phyloP scores from a whole-genome alignment of 2,329 filamentous ascomycete species.

The Grosmannia clavigera region DNA sequence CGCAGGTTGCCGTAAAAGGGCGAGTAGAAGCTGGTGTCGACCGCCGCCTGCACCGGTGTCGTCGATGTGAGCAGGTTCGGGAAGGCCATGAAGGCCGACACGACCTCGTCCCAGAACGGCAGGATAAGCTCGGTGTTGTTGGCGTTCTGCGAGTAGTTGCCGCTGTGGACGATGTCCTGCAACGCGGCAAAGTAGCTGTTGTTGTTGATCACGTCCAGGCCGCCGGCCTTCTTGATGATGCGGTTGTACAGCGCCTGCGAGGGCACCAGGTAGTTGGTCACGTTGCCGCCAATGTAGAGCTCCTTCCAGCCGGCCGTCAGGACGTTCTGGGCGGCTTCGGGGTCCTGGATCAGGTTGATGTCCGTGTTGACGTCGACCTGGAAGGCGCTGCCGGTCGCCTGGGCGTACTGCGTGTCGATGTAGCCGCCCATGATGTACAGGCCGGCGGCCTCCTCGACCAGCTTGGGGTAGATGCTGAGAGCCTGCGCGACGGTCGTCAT shows the following conservation, averaged over 20 bases:
- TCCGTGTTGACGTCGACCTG: slow-evolving; percentile 8
- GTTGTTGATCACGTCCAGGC: slow-evolving; percentile 5
- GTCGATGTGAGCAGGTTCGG: slow-evolving; percentile 2
- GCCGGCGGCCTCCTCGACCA: slow-evolving; percentile 4
- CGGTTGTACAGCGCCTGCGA: slow-evolving; percentile 6
- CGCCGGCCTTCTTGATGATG: slow-evolving; percentile 1
- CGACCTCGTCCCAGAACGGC: slow-evolving; percentile 8
- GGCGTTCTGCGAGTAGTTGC: slow-evolving; percentile 4
- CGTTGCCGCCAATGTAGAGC: slow-evolving; percentile 7
- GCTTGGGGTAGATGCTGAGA: slow-evolving; percentile 3
- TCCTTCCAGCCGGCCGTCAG: slow-evolving; percentile 7
- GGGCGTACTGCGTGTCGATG: slow-evolving; percentile 1
- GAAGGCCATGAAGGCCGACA: slow-evolving; percentile 5
- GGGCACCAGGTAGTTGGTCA: slow-evolving; percentile 6
- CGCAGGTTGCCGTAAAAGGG: slow-evolving; percentile 5
- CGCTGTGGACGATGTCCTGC: slow-evolving; percentile 3
- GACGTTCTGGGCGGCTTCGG: slow-evolving; percentile 4
- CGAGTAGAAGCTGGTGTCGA: slow-evolving; percentile 7
- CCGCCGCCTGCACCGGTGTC: background rate
- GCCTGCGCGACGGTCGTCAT: slow-evolving; percentile 6
- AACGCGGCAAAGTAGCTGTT: slow-evolving; percentile 4
- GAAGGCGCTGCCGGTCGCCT: slow-evolving; percentile 1
- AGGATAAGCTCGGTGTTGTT: background rate
- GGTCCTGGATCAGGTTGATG: slow-evolving; percentile 8
- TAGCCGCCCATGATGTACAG: slow-evolving; percentile 7